These are phyloP conservation scores for Epicoccum sorghinum DNA, from an alignment of 2,329 filamentous ascomycete genomes.

Conservation along the genomic window DNA sequence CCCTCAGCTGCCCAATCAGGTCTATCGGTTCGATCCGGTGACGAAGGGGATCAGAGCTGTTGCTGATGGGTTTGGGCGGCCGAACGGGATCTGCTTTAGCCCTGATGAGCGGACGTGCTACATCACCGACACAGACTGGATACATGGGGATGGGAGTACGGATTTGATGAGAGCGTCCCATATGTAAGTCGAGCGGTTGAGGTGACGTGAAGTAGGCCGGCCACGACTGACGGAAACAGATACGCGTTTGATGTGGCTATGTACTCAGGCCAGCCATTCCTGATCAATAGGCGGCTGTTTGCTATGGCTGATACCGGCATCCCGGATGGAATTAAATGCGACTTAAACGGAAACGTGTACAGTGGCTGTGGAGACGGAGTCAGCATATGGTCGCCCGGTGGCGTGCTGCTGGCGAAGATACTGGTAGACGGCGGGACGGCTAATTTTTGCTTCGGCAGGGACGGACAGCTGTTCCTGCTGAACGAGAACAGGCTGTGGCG, in stretches of 20 bases:
- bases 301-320: constrained; percentile 28
- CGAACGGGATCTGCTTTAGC: constrained; percentile 53
- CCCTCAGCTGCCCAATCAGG: constrained; percentile 31
- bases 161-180: constrained; percentile 19
- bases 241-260: constrained; percentile 29
- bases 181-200: constrained; percentile 16
- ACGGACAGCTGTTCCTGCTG: constrained; percentile 55
- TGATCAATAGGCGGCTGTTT: constrained; percentile 28
- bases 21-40: constrained; percentile 49
- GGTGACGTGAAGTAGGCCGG: too few species aligned
- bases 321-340: constrained; percentile 35
- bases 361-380: constrained; percentile 56
- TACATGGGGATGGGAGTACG: constrained; percentile 24
- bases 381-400: constrained; percentile 55
- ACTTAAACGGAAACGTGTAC: constrained; percentile 58
- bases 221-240: constrained; percentile 5
- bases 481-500: constrained; percentile 44
- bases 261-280: constrained; percentile 17
- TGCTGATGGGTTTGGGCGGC: constrained; percentile 48
- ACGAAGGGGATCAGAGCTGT: constrained; percentile 46
- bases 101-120: constrained; percentile 50
- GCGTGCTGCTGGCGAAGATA: constrained; percentile 49
- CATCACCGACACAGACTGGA: constrained; percentile 49
- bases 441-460: constrained; percentile 56
- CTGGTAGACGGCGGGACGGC: constrained; percentile 46